Percentiles rank a stretch among this genome's conserved stretches.
Conservation (phyloP, 2,329 filamentous ascomycete species). For the Pseudodiploospora longispora region DNA sequence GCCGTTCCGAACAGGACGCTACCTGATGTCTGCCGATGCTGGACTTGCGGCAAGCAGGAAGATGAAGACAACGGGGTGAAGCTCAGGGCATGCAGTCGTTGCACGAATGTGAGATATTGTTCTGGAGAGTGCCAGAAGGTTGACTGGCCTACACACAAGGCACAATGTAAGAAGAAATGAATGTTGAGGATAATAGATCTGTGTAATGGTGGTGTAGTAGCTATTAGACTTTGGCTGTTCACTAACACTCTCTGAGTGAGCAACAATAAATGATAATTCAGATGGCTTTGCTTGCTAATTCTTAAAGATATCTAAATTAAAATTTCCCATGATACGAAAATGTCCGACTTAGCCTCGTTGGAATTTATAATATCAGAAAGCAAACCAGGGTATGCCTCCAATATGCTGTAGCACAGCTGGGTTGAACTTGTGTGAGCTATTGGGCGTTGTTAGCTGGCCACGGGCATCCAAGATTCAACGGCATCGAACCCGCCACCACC, state of each 20-base stretch:
- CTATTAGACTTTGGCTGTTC: not conserved
- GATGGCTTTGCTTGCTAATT: not conserved
- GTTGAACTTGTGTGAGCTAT: too few relatives aligned
- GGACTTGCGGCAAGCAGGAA: slow-evolving; percentile 27
- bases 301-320: too few relatives aligned
- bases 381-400: too few relatives aligned
- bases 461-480: not conserved
- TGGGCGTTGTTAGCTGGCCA: too few relatives aligned
- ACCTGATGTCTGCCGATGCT: slow-evolving; percentile 21
- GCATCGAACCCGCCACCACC: not conserved
- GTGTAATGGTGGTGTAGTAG: not conserved
- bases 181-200: too few relatives aligned
- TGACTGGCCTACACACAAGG: slow-evolving; percentile 44
- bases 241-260: not conserved
- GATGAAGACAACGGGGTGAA: slow-evolving; percentile 15
- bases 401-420: too few relatives aligned
- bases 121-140: slow-evolving; percentile 43
- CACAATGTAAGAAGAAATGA: not conserved
- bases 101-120: slow-evolving; percentile 41
- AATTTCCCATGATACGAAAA: too few relatives aligned
- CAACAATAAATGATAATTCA: not conserved
- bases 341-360: too few relatives aligned
- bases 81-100: slow-evolving; percentile 38
- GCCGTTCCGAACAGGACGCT: not conserved
- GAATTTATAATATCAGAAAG: too few relatives aligned